Percentiles rank a stretch among this genome's conserved stretches.
Evolutionary conservation across 495 filamentous ascomycete genomes (phyloP).

Genomic region (Aspergillus conjunctus): DNA sequence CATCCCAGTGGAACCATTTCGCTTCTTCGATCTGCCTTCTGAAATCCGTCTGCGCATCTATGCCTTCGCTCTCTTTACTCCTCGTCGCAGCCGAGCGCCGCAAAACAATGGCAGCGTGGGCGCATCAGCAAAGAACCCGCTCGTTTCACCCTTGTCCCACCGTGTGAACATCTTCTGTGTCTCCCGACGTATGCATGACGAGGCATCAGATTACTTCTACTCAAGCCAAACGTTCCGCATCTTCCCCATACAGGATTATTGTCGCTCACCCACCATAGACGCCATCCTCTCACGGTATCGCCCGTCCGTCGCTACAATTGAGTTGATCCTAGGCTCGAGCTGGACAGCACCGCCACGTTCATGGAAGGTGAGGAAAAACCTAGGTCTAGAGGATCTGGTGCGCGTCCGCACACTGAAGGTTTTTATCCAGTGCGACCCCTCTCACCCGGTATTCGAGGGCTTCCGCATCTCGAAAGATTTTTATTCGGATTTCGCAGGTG

Average conservation of each 20-base stretch:
- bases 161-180: constrained; percentile 64
- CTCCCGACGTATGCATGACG: constrained; percentile 65
- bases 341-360: constrained; percentile 74
- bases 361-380: constrained; percentile 66
- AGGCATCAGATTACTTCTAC: constrained; percentile 76
- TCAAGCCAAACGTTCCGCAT: constrained; percentile 73
- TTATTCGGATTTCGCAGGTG: constrained; percentile 71
- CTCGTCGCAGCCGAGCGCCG: constrained; percentile 32
- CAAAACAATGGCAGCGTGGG: constrained; percentile 58
- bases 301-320: constrained; percentile 63
- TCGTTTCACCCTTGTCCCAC: constrained; percentile 47
- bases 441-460: constrained; percentile 68
- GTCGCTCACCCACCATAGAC: constrained; percentile 56
- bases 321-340: constrained; percentile 78
- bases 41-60: constrained; percentile 78
- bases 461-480: constrained; percentile 69
- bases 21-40: constrained; percentile 74
- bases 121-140: constrained; percentile 69
- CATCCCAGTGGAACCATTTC: constrained; percentile 51
- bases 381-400: constrained; percentile 67
- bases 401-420: constrained; percentile 66
- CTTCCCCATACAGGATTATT: constrained; percentile 72
- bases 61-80: constrained; percentile 58
- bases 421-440: constrained; percentile 79
- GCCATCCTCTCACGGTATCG: constrained; percentile 62